phyloP scores from a whole-genome alignment of 257 asterid genomes.

The Capsicum chinense region DNA sequence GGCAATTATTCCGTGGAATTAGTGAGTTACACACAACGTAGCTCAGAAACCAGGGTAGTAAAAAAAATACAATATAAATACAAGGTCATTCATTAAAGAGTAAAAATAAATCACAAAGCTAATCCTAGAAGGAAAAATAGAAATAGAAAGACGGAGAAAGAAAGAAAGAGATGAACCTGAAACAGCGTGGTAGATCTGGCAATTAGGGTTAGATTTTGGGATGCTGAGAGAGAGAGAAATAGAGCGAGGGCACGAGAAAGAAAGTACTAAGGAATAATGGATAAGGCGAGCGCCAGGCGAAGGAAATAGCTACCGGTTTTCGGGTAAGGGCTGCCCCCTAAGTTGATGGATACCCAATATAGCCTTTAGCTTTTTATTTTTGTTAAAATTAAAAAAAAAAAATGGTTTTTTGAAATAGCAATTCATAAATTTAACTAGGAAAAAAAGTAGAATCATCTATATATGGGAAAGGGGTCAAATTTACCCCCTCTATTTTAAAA shows the following conservation, averaged over 20 bases:
- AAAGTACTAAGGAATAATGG: not conserved
- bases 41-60: too few relatives aligned
- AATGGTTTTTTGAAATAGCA: too few relatives aligned
- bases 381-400: too few relatives aligned
- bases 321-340: not conserved
- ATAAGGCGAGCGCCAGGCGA: not conserved
- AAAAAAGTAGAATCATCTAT: too few relatives aligned
- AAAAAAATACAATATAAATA: not conserved
- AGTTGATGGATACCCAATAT: not conserved
- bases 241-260: not conserved
- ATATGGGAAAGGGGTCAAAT: too few relatives aligned
- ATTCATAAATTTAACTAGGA: too few relatives aligned
- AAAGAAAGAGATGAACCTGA: not conserved
- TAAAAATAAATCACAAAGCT: not conserved
- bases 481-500: too few relatives aligned
- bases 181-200: conserved; percentile 2
- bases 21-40: too few relatives aligned
- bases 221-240: not conserved
- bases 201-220: conserved; percentile 8
- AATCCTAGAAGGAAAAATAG: not conserved
- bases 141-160: not conserved
- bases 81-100: not conserved
- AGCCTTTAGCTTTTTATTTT: too few relatives aligned
- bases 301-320: not conserved
- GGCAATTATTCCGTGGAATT: too few relatives aligned